Percentiles rank a stretch among this genome's conserved stretches.
Conservation (phyloP, 495 filamentous ascomycete genomes). For the Xylaria intraflava region DNA sequence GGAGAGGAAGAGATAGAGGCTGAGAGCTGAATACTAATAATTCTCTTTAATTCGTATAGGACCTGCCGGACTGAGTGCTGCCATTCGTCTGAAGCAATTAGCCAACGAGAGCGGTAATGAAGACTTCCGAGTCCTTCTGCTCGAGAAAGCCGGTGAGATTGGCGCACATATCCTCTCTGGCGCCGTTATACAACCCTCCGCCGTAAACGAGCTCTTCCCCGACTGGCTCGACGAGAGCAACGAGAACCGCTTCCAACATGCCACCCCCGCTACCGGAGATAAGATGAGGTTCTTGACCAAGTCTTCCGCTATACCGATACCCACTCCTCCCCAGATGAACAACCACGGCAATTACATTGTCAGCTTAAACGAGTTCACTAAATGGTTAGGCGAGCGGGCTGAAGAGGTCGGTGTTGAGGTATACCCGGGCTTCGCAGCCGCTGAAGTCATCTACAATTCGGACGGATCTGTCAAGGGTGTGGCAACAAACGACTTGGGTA, state of each 20-base stretch:
- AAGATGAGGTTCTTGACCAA: constrained; percentile 95
- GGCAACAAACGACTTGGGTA: constrained; percentile 89
- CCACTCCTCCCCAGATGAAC: constrained; percentile 92
- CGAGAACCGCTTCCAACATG: constrained; percentile 72
- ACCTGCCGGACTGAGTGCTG: constrained; percentile 84
- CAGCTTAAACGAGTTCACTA: constrained; percentile 85
- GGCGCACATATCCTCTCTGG: constrained; percentile 94
- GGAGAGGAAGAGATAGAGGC: background rate
- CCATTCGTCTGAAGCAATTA: constrained; percentile 91
- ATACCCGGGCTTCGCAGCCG: constrained; percentile 91
- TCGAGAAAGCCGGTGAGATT: constrained; percentile 94
- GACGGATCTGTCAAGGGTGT: constrained; percentile 92
- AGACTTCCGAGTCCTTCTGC: constrained; percentile 82
- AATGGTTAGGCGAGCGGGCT: constrained; percentile 90
- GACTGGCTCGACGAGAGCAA: constrained; percentile 90
- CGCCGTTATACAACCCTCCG: constrained; percentile 87
- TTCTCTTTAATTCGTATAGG: constrained; percentile 36
- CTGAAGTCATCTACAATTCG: constrained; percentile 78
- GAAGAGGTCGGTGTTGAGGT: constrained; percentile 98
- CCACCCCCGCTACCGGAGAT: constrained; percentile 74
- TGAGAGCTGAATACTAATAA: background rate
- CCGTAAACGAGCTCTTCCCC: constrained; percentile 83
- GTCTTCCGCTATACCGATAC: constrained; percentile 67
- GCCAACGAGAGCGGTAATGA: constrained; percentile 95
- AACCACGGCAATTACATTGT: constrained; percentile 98